Evolutionary conservation across 441 rosid genomes (phyloP).

Genomic region (Erysimum cheiri): DNA sequence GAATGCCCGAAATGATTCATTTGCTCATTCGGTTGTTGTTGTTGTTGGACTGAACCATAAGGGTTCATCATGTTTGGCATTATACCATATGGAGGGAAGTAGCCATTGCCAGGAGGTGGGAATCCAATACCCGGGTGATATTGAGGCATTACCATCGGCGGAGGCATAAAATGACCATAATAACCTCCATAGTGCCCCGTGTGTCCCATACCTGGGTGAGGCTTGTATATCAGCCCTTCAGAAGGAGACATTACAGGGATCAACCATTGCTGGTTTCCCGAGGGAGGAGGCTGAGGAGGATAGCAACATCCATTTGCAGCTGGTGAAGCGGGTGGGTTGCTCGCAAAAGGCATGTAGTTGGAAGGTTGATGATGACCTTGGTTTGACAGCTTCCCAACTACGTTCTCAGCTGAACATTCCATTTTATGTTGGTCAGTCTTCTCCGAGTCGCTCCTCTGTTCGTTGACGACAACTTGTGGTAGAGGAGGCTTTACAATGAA

Average conservation of each 20-base stretch:
- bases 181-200: conserved; percentile 59
- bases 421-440: conserved; percentile 54
- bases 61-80: conserved; percentile 61
- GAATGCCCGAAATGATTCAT: conserved; percentile 49
- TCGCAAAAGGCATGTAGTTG: conserved; percentile 49
- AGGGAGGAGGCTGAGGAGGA: conserved; percentile 51
- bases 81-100: conserved; percentile 67
- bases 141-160: conserved; percentile 44
- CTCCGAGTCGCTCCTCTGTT: conserved; percentile 50
- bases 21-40: conserved; percentile 46
- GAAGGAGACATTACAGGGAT: conserved; percentile 90
- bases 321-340: conserved; percentile 46
- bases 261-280: conserved; percentile 75
- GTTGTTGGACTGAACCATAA: conserved; percentile 48
- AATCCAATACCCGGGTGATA: conserved; percentile 56
- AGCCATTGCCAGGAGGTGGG: conserved; percentile 57
- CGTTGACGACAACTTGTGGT: conserved; percentile 43
- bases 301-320: conserved; percentile 50
- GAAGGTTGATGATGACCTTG: conserved; percentile 50
- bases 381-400: conserved; percentile 50
- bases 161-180: conserved; percentile 57
- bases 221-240: conserved; percentile 89
- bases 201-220: conserved; percentile 62
- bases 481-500: conserved; percentile 49
- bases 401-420: conserved; percentile 78